A percentile compares a stretch with the other conserved stretches of the same genome.
phyloP scores from a whole-genome alignment of 768 basidiomycete species.

The Mycena venus region DNA sequence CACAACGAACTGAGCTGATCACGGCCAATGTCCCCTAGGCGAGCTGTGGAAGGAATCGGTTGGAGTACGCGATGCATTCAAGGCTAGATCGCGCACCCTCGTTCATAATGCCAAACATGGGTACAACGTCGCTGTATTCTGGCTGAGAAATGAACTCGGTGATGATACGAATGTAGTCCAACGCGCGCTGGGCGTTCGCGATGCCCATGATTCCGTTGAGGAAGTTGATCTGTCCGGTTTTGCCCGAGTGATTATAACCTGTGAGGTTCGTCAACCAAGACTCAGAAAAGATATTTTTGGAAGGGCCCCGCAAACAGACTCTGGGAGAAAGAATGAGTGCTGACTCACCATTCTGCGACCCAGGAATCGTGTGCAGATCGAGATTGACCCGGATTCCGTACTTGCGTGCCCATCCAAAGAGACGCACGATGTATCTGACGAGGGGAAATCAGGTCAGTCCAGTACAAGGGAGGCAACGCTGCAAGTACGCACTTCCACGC shows the following conservation, averaged over 20 bases:
- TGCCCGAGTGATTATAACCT: constrained; percentile 57
- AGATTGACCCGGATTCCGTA: constrained; percentile 77
- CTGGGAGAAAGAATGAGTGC: no score
- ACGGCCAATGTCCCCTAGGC: no score
- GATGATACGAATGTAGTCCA: constrained; percentile 83
- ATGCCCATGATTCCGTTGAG: constrained; percentile 73
- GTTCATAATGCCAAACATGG: constrained; percentile 75
- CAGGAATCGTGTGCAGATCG: constrained; percentile 73
- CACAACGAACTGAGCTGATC: no score
- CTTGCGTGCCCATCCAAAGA: constrained; percentile 69
- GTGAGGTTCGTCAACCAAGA: neutral
- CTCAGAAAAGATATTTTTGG: neutral
- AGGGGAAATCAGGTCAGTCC: neutral
- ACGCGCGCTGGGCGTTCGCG: constrained; percentile 66
- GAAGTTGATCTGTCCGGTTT: constrained; percentile 63
- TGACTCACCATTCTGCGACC: constrained; percentile 68
- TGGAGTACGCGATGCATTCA: no score
- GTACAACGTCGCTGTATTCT: constrained; percentile 76
- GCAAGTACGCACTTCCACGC: constrained; percentile 69
- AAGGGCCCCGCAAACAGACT: no score
- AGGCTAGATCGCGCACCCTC: constrained; percentile 55
- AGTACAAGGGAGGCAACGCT: neutral
- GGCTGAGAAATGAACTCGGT: constrained; percentile 87
- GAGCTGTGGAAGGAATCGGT: no score
- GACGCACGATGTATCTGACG: constrained; percentile 36